phyloP scores from a whole-genome alignment of 768 basidiomycete species.

The Trichaptum fuscoviolaceum region DNA sequence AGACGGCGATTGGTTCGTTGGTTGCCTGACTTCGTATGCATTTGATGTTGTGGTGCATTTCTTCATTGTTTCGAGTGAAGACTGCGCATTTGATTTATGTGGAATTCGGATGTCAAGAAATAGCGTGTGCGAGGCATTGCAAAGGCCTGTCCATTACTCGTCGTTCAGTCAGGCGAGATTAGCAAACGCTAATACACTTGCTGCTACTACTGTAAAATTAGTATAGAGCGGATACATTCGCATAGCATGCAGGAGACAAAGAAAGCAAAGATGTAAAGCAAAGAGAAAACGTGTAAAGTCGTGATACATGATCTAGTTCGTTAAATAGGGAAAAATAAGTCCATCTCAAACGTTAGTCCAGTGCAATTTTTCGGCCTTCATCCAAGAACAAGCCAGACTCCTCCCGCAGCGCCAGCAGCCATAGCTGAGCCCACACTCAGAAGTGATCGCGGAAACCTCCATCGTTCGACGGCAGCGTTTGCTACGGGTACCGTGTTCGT shows the following conservation, averaged over 20 bases:
- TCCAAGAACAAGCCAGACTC: slow-evolving; percentile 26
- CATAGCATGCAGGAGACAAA: neutral
- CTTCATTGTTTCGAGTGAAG: too few species aligned
- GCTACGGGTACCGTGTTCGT: slow-evolving; percentile 22
- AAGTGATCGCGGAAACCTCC: slow-evolving; percentile 22
- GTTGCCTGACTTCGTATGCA: too few species aligned
- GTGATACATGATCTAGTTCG: neutral
- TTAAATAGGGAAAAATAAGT: neutral
- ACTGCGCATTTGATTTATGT: too few species aligned
- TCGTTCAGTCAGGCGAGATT: neutral
- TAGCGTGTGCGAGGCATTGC: neutral
- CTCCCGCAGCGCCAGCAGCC: slow-evolving; percentile 22
- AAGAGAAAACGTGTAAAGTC: slow-evolving; percentile 1
- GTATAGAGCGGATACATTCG: neutral
- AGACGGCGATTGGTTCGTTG: too few species aligned
- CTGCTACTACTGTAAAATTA: neutral
- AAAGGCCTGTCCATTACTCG: neutral
- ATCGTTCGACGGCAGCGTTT: slow-evolving; percentile 21
- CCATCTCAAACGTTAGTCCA: neutral
- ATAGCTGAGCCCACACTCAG: slow-evolving; percentile 21
- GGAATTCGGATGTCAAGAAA: neutral
- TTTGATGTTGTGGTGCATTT: too few species aligned
- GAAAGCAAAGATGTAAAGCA: neutral
- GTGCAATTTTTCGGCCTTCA: neutral
- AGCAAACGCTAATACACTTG: neutral